These are phyloP conservation scores for Paecilomyces sp. DNA, from an alignment of 2,329 filamentous ascomycete species.

Conservation along the genomic window DNA sequence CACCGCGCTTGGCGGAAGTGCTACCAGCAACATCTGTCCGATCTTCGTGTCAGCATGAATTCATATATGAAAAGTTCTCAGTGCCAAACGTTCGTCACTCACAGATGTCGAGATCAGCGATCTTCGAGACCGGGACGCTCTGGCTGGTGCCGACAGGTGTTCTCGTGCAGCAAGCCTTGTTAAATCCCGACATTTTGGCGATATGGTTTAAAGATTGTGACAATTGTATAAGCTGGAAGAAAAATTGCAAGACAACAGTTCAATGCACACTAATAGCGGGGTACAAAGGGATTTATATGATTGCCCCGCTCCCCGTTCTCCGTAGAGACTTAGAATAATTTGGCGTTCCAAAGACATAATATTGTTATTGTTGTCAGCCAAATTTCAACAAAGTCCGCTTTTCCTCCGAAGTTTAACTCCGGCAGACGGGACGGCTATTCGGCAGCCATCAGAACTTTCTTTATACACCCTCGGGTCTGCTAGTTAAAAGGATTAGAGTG, in stretches of 20 bases:
- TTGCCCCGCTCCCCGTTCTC: no score
- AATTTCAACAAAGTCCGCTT: not conserved
- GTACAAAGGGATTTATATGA: not conserved
- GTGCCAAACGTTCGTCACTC: not conserved
- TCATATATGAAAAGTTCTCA: not conserved
- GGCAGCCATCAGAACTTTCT: no score
- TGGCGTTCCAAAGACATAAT: not conserved
- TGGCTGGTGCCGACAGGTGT: constrained; percentile 8
- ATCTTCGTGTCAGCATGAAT: not conserved
- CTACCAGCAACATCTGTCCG: constrained; percentile 35
- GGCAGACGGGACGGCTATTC: no score
- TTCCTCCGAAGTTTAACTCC: no score
- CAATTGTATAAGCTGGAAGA: not conserved
- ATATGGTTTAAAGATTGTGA: not conserved
- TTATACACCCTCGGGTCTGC: no score
- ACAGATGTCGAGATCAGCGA: constrained; percentile 12
- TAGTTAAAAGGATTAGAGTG: no score
- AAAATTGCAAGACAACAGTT: not conserved
- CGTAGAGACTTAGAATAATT: not conserved
- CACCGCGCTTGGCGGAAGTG: constrained; percentile 47
- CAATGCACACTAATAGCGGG: not conserved
- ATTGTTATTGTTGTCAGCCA: not conserved
- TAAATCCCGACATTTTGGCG: not conserved
- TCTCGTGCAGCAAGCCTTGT: constrained; percentile 6
- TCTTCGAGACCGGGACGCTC: constrained; percentile 7